Evolutionary conservation across 257 asterid genomes (phyloP), one percentile per base, ranked within the genome.

Genomic region (Misopates orontium): DNA sequence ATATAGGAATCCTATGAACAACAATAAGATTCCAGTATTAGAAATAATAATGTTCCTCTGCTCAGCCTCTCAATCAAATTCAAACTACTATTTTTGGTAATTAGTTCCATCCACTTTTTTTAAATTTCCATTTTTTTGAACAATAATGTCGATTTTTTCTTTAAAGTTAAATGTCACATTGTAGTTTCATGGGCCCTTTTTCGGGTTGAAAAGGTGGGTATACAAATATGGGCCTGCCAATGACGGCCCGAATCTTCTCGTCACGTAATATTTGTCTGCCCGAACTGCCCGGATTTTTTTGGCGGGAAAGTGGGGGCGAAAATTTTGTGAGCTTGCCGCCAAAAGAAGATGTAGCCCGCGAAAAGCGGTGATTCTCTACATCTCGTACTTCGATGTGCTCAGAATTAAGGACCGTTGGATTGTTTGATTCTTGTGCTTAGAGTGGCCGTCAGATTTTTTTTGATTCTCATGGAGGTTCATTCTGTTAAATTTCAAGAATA

Each of bases 311-410:
- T 14, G 8, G 42, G 10, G 42, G 42, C 11, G 10, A 9, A 36
- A 36, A 3, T 36, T 36, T 36, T 4, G 42, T 36, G 17, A 14
- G 51, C 18, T 45, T 45, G 51, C 19, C 51, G 51, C 51, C 51
- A 45, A 45, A 0, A 14, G 19, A 16, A 45, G 15, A 45, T 45
- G 51, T 45, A 45, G 51, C 51, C 19, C 51, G 51, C 51, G 25
- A 51, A 51, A 51, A 51, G 57, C 25, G 57, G 57, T 51, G 57
- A 17, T 21, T 19, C 57, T 10, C 57, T 45, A 45, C 51, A 45
- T 45, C 51, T 16, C 51, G 19, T 16, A 13, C 19, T 45, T 45
- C 51, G 19, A 16, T 45, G 51, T 45, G 51, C 17, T 45, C 11
- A 12, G 7, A 28, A 7, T 7, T 42, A 15, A 18, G 14, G 18